Base-by-base conservation (phyloP, 768 basidiomycete genomes). In the Ramaria sp. region DNA sequence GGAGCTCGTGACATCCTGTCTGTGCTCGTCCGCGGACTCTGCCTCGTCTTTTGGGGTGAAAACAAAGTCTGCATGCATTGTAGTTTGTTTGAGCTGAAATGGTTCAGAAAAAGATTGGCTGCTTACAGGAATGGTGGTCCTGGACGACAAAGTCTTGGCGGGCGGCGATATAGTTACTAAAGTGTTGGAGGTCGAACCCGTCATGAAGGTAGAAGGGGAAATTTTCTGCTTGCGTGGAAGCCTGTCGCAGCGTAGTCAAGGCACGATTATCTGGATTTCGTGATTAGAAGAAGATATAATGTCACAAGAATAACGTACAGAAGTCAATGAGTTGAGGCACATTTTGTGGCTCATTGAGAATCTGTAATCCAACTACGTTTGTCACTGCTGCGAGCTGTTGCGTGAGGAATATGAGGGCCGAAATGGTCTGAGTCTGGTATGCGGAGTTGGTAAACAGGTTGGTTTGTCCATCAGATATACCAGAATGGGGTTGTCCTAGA, bases 131-230 rank as follows among this genome's bases (percentile, higher is more conserved):
- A 60, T 88, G 87, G 62, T 86, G 80, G 56, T 90, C 86, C 57
- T 83, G 71, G 5, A 88, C 77, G 22, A 84, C 73, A 56, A 85
- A 88, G 59, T 84, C 81, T 0, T 64, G 60, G 52, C 79, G 68
- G 34, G 68, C 65, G 2, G 75, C 70, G 3, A 81, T 68, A 59
- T 69, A 85, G 20, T 66, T 58, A 39, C 71, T 73, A 64, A 78
- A 83, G 18, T 71, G 66, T 7, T 69, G 62, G 15, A 79, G 66
- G 58, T 85, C 69, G 67, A 88, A 90, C 0, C 72, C 83, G 52
- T 88, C 83, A 52, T 82, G 80, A 24, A 88, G 61, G 62, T 87
- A 85, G 1, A 87, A 59, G 2, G 87, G 82, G 44, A 88, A 73
- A 25, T 56, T 59, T 0, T 62, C 50, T 3, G 64, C 67, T 25